phyloP scores from a whole-genome alignment of 1,284 basidiomycete species.

The Ceratorhiza oryzae-sativae region DNA sequence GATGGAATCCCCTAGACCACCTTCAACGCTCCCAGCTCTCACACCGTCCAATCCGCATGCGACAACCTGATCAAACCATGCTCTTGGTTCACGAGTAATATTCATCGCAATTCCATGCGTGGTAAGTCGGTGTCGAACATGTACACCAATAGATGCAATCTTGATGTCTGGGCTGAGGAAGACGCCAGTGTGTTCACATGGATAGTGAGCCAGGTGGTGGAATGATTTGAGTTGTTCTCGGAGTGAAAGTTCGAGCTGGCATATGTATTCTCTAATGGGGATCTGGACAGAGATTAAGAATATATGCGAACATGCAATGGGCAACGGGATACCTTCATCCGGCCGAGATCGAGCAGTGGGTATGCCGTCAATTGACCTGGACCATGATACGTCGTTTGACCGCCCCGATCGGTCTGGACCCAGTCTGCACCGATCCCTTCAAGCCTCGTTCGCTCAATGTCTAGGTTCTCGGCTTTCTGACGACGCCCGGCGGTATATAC shows the following conservation, averaged over 20 bases:
- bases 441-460: slow-evolving; percentile 71
- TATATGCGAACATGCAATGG: background rate
- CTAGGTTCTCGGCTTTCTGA: slow-evolving; percentile 68
- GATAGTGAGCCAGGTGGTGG: slow-evolving; percentile 62
- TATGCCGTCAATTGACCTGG: slow-evolving; percentile 98
- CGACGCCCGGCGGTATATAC: slow-evolving; percentile 94
- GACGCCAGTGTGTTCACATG: slow-evolving; percentile 77
- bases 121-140: slow-evolving; percentile 92
- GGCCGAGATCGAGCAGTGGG: slow-evolving; percentile 83
- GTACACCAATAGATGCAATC: slow-evolving; percentile 94
- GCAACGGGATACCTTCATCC: slow-evolving; percentile 53
- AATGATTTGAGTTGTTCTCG: slow-evolving; percentile 63
- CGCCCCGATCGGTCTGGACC: slow-evolving; percentile 82
- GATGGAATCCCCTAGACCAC: slow-evolving; percentile 27
- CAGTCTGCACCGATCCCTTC: slow-evolving; percentile 86
- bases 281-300: slow-evolving; percentile 19
- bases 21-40: slow-evolving; percentile 61
- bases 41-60: slow-evolving; percentile 94
- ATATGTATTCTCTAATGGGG: slow-evolving; percentile 73
- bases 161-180: slow-evolving; percentile 72
- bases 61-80: slow-evolving; percentile 88
- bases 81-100: slow-evolving; percentile 76
- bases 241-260: slow-evolving; percentile 69
- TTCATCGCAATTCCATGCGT: slow-evolving; percentile 97
- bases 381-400: slow-evolving; percentile 96